Evolutionary conservation across 768 basidiomycete species (phyloP), one percentile per base, ranked within the genome.

Genomic region (Hericium erinaceus): DNA sequence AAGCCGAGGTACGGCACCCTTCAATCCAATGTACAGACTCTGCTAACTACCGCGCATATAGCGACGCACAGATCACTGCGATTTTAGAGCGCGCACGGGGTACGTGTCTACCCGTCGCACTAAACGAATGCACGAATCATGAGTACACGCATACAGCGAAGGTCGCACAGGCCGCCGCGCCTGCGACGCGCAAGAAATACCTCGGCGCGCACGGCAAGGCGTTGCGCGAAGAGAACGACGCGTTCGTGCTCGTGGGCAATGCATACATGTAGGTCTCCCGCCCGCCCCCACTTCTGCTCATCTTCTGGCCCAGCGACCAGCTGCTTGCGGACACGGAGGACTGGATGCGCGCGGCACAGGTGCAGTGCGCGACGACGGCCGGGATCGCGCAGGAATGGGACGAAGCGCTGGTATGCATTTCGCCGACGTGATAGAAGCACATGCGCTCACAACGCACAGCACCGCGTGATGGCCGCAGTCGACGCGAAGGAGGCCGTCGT

Each of bases 191-290:
- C 20, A 57, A 58, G 37, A 54, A 60, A 15, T 54, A 61, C n/a
- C 49, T 63, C 51, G 24, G 26, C 5, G 28, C 51, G 4, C 2
- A 52, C 13, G 48, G 51, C 56, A 16, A 51, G 11, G 57, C 59
- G 44, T 52, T 54, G 46, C 60, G 60, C 37, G 58, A 53, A 10
- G 57, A 61, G 20, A 55, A 52, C 2, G 40, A 37, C 3, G 49
- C 38, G 12, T 40, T 63, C 46, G 58, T 57, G 3, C 51, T 56
- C n/a, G 60, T 52, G 24, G 59, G 48, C 56, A 55, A 49, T 20
- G 56, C 58, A 58, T 63, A 63, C 56, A 61, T 63, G 62, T 55
- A 53, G 48, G 62, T 61, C 28, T 38, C 6, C 24, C 16, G 12
- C 49, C 24, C 16, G 4, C 22, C 7, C 4, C 24, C 49, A 26